Percentiles rank a stretch among this genome's conserved stretches.
phyloP scores from a whole-genome alignment of 1,284 basidiomycete genomes.

The Malassezia yamatoensis region DNA sequence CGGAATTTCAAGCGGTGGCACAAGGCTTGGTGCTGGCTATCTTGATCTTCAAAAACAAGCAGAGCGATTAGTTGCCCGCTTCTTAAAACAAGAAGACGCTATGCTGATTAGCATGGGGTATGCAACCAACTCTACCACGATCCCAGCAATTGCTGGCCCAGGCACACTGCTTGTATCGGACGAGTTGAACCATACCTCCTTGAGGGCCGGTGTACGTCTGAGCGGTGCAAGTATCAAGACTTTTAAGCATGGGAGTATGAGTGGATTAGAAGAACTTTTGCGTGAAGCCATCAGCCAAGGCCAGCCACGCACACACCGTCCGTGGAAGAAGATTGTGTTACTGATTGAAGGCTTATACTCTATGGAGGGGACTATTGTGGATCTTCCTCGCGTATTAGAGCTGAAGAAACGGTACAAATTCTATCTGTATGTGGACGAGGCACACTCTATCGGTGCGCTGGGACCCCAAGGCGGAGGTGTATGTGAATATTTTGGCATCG shows the following conservation, averaged over 20 bases:
- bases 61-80: slow-evolving; percentile 79
- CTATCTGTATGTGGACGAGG: slow-evolving; percentile 91
- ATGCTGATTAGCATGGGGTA: slow-evolving; percentile 93
- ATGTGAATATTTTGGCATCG: slow-evolving; percentile 82
- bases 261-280: slow-evolving; percentile 67
- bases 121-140: slow-evolving; percentile 90
- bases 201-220: slow-evolving; percentile 80
- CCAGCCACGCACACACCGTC: slow-evolving; percentile 89
- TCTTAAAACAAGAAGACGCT: slow-evolving; percentile 78
- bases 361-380: slow-evolving; percentile 90
- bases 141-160: slow-evolving; percentile 80
- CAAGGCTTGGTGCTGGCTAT: slow-evolving; percentile 71
- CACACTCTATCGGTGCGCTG: slow-evolving; percentile 90
- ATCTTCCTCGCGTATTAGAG: slow-evolving; percentile 71
- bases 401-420: slow-evolving; percentile 98
- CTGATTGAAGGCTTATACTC: slow-evolving; percentile 93
- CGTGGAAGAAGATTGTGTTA: slow-evolving; percentile 96
- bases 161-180: slow-evolving; percentile 94
- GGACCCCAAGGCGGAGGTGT: slow-evolving; percentile 90
- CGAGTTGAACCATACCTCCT: slow-evolving; percentile 91
- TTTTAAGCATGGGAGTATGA: slow-evolving; percentile 97
- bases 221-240: slow-evolving; percentile 80
- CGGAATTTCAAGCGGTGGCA: slow-evolving; percentile 66
- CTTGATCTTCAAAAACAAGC: slow-evolving; percentile 71
- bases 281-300: slow-evolving; percentile 91